Evolutionary conservation across 257 asterid genomes (phyloP).

Genomic region (Galeopsis tetrahit): DNA sequence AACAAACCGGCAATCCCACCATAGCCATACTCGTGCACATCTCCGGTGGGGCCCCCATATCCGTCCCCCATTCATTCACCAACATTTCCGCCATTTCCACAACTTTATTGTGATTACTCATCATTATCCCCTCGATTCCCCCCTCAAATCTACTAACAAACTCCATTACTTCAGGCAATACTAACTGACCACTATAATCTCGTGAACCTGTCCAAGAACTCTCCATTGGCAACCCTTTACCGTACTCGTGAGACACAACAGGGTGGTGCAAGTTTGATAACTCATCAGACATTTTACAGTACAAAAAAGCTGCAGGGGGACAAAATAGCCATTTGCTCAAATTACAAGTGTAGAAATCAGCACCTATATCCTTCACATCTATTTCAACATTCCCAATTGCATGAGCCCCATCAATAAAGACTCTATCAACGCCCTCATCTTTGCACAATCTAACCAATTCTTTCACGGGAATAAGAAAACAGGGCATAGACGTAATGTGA

Average conservation of each 20-base stretch:
- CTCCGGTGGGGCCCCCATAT: conserved; percentile 68
- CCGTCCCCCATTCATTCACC: conserved; percentile 72
- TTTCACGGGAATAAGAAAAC: conserved; percentile 71
- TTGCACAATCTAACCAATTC: conserved; percentile 71
- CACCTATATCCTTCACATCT: conserved; percentile 72
- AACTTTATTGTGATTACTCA: conserved; percentile 64
- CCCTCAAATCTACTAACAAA: conserved; percentile 75
- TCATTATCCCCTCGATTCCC: conserved; percentile 75
- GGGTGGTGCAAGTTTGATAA: conserved; percentile 68
- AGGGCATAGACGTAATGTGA: conserved; percentile 88
- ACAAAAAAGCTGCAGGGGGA: conserved; percentile 78
- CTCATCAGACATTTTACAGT: conserved; percentile 62
- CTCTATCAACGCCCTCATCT: conserved; percentile 67
- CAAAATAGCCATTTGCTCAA: conserved; percentile 84
- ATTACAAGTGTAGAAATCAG: conserved; percentile 79
- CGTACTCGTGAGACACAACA: conserved; percentile 76
- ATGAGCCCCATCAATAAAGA: conserved; percentile 83
- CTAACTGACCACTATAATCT: conserved; percentile 84
- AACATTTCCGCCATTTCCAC: conserved; percentile 58
- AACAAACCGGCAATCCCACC: conserved; percentile 81
- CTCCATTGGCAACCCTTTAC: conserved; percentile 77
- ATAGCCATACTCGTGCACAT: conserved; percentile 92
- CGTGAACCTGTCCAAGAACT: conserved; percentile 89
- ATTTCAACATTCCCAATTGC: conserved; percentile 75
- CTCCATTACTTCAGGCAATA: conserved; percentile 70